Conservation (phyloP, 371 early-diverging fungal genomes). For the Chytridiales sp. region DNA sequence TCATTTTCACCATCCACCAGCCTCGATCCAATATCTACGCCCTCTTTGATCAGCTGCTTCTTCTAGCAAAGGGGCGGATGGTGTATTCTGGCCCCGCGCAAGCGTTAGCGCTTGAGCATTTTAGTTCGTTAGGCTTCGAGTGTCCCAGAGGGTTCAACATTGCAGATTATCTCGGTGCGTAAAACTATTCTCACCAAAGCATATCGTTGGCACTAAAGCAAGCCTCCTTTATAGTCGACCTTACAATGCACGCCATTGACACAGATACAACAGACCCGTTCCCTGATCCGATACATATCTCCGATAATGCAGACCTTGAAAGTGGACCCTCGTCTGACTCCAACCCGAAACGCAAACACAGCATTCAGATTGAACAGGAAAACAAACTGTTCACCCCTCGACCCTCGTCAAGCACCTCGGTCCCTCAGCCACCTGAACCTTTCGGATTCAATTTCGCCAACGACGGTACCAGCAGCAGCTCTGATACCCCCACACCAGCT, state of each 20-base stretch:
- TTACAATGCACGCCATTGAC: conserved; percentile 41
- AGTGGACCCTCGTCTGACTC: too few species aligned
- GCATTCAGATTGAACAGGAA: conserved; percentile 28
- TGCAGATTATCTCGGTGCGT: conserved; percentile 74
- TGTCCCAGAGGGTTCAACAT: conserved; percentile 92
- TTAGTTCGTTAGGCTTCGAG: conserved; percentile 30
- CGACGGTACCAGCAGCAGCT: too few species aligned
- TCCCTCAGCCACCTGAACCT: too few species aligned
- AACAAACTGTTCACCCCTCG: conserved; percentile 25
- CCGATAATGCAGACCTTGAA: too few species aligned
- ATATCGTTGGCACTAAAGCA: not conserved
- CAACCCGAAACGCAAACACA: conserved; percentile 6
- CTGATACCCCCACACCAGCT: too few species aligned
- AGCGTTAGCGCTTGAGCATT: conserved; percentile 34
- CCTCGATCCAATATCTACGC: conserved; percentile 93
- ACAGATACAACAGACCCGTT: too few species aligned
- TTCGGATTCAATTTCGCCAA: too few species aligned
- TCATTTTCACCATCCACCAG: conserved; percentile 97
- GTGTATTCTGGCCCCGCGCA: conserved; percentile 71
- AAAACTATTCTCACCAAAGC: not conserved
- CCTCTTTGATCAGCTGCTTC: conserved; percentile 84
- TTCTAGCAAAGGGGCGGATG: conserved; percentile 78
- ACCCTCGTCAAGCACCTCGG: too few species aligned
- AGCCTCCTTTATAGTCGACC: conserved; percentile 28
- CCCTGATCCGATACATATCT: not conserved